Conservation (phyloP, 345 rosid genomes). For the Draba incana region DNA sequence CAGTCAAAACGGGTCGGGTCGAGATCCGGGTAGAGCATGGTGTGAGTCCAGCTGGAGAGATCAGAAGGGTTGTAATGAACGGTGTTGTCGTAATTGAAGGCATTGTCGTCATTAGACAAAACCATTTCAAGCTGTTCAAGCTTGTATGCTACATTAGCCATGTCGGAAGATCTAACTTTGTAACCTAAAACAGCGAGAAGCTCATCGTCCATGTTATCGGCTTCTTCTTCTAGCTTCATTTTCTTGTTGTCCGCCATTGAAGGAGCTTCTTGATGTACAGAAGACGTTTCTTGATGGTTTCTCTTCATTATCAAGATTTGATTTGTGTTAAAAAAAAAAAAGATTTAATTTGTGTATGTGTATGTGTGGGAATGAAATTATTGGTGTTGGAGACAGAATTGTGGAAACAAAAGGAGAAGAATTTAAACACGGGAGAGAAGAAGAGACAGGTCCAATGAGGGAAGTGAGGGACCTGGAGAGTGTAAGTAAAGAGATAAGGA, state of each 20-base stretch:
- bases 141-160: constrained; percentile 86
- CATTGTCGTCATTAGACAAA: constrained; percentile 65
- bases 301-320: constrained; percentile 53
- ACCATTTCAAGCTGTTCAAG: constrained; percentile 83
- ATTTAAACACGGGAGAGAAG: constrained; percentile 9
- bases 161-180: constrained; percentile 78
- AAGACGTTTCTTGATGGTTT: constrained; percentile 44
- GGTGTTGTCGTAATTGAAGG: constrained; percentile 49
- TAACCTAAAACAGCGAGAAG: constrained; percentile 75
- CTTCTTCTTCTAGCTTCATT: constrained; percentile 36
- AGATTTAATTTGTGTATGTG: background rate
- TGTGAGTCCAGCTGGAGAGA: constrained; percentile 67
- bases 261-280: constrained; percentile 20
- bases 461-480: constrained; percentile 23
- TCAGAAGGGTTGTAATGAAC: constrained; percentile 85
- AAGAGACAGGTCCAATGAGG: constrained; percentile 36
- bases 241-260: constrained; percentile 37
- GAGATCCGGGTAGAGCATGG: constrained; percentile 57
- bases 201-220: constrained; percentile 82
- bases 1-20: constrained; percentile 11
- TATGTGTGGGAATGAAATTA: background rate
- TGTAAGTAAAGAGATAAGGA: constrained; percentile 47
- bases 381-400: constrained; percentile 15
- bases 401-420: constrained; percentile 3
- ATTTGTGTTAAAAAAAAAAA: too few relatives aligned